These are phyloP conservation scores for Stephania cephalantha DNA, from an alignment of 164 flowering plant species.

Conservation along the genomic window DNA sequence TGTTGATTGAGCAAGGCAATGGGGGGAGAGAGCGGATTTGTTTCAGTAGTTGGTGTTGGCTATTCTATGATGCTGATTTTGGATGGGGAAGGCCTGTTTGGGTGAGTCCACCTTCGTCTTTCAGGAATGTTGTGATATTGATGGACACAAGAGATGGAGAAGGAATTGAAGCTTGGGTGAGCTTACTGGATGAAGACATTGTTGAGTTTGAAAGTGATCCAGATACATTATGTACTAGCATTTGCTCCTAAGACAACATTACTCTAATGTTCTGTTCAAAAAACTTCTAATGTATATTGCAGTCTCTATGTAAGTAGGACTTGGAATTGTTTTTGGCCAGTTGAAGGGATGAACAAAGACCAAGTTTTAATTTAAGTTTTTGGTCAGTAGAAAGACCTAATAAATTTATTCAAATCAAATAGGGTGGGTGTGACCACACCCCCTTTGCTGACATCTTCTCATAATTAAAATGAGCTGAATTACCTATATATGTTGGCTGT, in stretches of 20 bases:
- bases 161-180: constrained; percentile 9
- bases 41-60: constrained; percentile 11
- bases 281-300: too few relatives aligned
- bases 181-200: constrained; percentile 29
- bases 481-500: too few relatives aligned
- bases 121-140: constrained; percentile 20
- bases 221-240: background rate
- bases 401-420: too few relatives aligned
- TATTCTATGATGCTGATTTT: constrained; percentile 8
- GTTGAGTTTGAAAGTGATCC: constrained; percentile 10
- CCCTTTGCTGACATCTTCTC: too few relatives aligned
- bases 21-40: background rate
- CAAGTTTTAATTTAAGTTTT: too few relatives aligned
- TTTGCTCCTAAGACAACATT: background rate
- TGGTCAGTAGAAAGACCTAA: too few relatives aligned
- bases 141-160: constrained; percentile 22
- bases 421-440: too few relatives aligned
- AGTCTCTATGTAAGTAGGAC: too few relatives aligned
- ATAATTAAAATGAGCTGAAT: too few relatives aligned
- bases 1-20: background rate
- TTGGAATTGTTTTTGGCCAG: too few relatives aligned
- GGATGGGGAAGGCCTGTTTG: constrained; percentile 31
- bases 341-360: too few relatives aligned
- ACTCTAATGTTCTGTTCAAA: too few relatives aligned
- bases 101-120: constrained; percentile 12